Evolutionary conservation across 2,329 filamentous ascomycete genomes (phyloP).

Genomic region (Macrophomina tecta): DNA sequence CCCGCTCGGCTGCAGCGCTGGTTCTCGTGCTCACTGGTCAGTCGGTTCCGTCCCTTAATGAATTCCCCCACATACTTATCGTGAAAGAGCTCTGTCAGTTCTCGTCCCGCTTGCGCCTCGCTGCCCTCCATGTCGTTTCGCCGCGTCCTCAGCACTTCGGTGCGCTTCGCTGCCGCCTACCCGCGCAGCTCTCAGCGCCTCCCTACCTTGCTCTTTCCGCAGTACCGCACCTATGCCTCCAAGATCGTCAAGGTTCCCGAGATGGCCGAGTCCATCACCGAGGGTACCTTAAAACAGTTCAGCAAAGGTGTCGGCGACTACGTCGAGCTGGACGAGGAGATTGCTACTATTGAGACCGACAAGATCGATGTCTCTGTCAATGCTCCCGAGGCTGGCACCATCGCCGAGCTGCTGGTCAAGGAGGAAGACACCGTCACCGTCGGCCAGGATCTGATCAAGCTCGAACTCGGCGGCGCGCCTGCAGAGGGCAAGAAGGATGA

Average conservation of each 20-base stretch:
- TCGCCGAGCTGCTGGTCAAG: constrained; percentile 88
- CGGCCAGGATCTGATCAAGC: constrained; percentile 85
- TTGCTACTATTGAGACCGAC: constrained; percentile 98
- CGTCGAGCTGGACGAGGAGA: constrained; percentile 95
- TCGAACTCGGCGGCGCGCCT: constrained; percentile 71
- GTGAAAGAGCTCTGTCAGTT: not conserved
- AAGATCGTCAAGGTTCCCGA: constrained; percentile 90
- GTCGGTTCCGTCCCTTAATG: not conserved
- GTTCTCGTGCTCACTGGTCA: not conserved
- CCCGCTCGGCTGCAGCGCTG: constrained; percentile 14
- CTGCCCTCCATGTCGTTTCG: constrained; percentile 23
- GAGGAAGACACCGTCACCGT: constrained; percentile 97
- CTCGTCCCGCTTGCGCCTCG: constrained; percentile 10
- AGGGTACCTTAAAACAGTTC: constrained; percentile 96
- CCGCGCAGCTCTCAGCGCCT: constrained; percentile 41
- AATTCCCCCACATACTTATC: not conserved
- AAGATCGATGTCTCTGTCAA: constrained; percentile 99
- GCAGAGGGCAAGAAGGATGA: constrained; percentile 61
- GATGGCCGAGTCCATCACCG: constrained; percentile 98
- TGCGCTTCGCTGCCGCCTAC: constrained; percentile 32
- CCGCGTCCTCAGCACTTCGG: constrained; percentile 28
- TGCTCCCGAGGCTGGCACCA: constrained; percentile 84
- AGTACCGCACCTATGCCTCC: constrained; percentile 62
- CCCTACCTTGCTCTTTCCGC: constrained; percentile 34
- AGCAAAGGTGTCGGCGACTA: constrained; percentile 91